Conservation (phyloP, 1,284 basidiomycete species). For the Bjerkandera adusta region DNA sequence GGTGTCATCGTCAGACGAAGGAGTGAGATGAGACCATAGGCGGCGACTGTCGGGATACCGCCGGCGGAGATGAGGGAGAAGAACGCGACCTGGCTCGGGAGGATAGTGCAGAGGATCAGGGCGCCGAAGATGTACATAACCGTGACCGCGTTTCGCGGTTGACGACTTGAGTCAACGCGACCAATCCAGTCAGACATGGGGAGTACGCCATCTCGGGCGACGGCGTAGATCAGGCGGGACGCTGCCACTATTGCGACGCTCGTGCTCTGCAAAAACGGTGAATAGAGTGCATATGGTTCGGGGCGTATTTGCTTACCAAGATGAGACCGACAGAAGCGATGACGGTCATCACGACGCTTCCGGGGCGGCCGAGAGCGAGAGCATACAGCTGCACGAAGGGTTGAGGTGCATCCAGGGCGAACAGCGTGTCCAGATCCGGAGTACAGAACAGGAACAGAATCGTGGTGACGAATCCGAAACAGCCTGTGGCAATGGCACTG, state of each 20-base stretch:
- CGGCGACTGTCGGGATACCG: constrained; percentile 77
- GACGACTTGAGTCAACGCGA: constrained; percentile 61
- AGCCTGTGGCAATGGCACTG: constrained; percentile 72
- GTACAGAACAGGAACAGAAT: constrained; percentile 85
- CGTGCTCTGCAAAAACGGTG: constrained; percentile 56
- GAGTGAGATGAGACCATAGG: constrained; percentile 76
- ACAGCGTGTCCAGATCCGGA: constrained; percentile 72
- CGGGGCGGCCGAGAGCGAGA: constrained; percentile 73
- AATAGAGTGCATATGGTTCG: background rate
- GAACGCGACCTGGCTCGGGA: constrained; percentile 85
- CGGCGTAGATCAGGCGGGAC: constrained; percentile 81
- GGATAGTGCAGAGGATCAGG: constrained; percentile 72
- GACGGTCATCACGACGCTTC: constrained; percentile 80
- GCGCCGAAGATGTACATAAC: constrained; percentile 79
- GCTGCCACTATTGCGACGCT: constrained; percentile 82
- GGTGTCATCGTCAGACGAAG: constrained; percentile 74
- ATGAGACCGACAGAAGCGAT: constrained; percentile 78
- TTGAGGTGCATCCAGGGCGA: constrained; percentile 76
- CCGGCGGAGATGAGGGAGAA: constrained; percentile 83
- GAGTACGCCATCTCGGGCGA: constrained; percentile 85
- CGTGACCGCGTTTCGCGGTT: constrained; percentile 80
- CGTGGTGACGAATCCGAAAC: constrained; percentile 70
- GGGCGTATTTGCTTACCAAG: constrained; percentile 46
- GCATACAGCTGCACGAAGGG: constrained; percentile 86
- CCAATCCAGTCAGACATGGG: constrained; percentile 82